A percentile compares a stretch with the other conserved stretches of the same genome.
These are phyloP conservation scores for Discostella pseudostelligera DNA, from an alignment of 108 stramenopile species.

Conservation along the genomic window DNA sequence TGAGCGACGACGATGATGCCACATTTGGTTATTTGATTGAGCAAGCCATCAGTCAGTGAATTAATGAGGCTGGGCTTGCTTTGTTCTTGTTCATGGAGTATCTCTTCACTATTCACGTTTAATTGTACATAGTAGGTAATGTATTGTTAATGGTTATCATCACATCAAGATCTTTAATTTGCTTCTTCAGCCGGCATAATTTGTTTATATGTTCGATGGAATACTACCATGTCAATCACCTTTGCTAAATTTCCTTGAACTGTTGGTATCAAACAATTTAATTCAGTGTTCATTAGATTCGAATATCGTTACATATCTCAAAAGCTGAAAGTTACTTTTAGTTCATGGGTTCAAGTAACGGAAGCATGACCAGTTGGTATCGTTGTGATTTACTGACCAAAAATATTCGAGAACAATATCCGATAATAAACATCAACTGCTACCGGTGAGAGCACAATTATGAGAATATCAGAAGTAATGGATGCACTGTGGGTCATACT, in stretches of 20 bases:
- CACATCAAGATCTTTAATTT: too few species aligned
- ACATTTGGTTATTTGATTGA: constrained; percentile 49
- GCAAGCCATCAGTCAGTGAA: constrained; percentile 37
- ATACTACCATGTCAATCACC: too few species aligned
- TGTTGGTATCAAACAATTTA: too few species aligned
- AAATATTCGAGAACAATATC: too few species aligned
- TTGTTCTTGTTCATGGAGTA: not conserved
- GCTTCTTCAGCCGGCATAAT: too few species aligned
- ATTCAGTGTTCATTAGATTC: too few species aligned
- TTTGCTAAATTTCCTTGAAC: too few species aligned
- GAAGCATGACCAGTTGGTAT: not conserved
- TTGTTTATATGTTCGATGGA: too few species aligned
- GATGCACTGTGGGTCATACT: not conserved
- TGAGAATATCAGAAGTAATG: not conserved
- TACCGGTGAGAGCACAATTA: not conserved
- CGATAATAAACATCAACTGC: too few species aligned
- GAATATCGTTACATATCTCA: too few species aligned
- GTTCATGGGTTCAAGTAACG: not conserved
- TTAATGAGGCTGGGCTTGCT: not conserved
- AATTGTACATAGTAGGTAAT: not conserved
- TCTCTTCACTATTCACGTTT: too few species aligned
- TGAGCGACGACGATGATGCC: constrained; percentile 47
- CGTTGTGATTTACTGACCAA: not conserved
- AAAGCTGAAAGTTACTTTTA: constrained; percentile 1
- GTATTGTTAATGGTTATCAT: too few species aligned